Percentiles rank a stretch among this genome's conserved stretches.
Conservation (phyloP, 208 protist genomes). For the Tritrichomonas musculus region DNA sequence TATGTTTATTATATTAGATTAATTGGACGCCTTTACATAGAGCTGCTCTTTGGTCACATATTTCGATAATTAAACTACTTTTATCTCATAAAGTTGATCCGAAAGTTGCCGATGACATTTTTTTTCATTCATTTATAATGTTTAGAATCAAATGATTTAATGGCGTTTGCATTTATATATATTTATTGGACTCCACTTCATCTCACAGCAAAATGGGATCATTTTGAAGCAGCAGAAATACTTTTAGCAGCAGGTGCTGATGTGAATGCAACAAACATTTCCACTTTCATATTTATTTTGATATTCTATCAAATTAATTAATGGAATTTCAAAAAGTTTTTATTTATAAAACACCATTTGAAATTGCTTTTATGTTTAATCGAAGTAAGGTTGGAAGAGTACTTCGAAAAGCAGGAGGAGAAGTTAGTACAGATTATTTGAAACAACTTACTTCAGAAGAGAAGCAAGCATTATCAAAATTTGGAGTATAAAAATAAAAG, state of each 20-base stretch:
- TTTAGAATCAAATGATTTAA: too few species aligned
- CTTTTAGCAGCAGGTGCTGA: neutral
- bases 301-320: too few species aligned
- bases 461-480: neutral
- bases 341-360: neutral
- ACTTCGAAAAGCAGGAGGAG: neutral
- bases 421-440: neutral
- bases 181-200: neutral
- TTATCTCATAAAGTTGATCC: neutral
- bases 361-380: neutral
- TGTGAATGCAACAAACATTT: neutral
- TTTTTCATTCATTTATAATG: neutral
- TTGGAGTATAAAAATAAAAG: neutral
- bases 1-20: too few species aligned
- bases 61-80: neutral
- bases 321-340: neutral
- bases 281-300: too few species aligned
- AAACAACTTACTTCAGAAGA: slow-evolving; percentile 16
- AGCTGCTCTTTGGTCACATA: neutral
- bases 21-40: neutral
- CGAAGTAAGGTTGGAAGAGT: neutral
- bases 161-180: too few species aligned
- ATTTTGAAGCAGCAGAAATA: neutral
- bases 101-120: neutral
- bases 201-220: neutral